phyloP scores from a whole-genome alignment of 2,329 filamentous ascomycete genomes.

The Zalaria sp. region DNA sequence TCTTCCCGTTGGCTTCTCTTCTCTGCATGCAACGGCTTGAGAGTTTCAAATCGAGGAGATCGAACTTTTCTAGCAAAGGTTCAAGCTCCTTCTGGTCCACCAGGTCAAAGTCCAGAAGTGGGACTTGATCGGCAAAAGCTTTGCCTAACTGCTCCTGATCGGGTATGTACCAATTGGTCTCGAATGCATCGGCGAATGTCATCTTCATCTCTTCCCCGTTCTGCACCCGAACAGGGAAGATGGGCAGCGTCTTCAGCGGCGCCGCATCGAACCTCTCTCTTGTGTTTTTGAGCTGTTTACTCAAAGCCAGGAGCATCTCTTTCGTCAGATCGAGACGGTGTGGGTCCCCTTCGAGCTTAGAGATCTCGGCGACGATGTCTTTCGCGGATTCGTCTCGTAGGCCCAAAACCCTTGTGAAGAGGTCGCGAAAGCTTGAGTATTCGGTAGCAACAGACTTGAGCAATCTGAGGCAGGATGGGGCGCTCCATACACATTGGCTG shows the following conservation, averaged over 20 bases:
- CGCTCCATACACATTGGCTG: conserved; percentile 1
- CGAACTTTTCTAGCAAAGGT: background rate
- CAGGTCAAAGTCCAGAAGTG: background rate
- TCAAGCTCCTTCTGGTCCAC: background rate
- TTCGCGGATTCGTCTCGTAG: background rate
- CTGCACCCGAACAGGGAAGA: background rate
- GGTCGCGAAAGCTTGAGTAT: background rate
- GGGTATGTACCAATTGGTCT: conserved; percentile 1
- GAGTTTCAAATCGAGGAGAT: background rate
- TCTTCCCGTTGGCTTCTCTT: conserved; percentile 1
- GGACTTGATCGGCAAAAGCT: background rate
- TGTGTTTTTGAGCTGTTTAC: background rate
- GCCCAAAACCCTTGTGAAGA: background rate
- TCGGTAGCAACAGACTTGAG: background rate
- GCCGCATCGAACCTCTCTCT: background rate
- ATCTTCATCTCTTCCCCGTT: background rate
- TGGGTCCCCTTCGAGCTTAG: background rate
- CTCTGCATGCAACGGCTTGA: background rate
- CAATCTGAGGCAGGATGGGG: background rate
- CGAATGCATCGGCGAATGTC: background rate
- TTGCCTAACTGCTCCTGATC: background rate
- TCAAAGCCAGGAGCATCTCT: conserved; percentile 1
- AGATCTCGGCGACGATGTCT: background rate
- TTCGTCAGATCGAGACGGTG: background rate
- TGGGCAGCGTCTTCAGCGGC: background rate